These are phyloP conservation scores for Diplosphaera chodatii DNA, from an alignment of 139 green algal species.

Conservation along the genomic window DNA sequence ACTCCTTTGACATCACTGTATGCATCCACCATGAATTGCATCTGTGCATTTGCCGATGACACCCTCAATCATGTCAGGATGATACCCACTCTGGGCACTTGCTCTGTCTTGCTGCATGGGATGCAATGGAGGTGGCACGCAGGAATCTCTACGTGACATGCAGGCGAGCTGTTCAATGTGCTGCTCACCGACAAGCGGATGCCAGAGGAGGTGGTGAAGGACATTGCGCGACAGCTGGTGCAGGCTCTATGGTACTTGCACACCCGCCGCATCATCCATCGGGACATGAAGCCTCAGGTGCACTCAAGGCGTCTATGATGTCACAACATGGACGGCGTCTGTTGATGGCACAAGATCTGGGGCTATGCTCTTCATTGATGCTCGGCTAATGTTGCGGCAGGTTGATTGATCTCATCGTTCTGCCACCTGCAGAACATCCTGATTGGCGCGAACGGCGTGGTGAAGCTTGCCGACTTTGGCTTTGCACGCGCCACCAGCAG, in stretches of 20 bases:
- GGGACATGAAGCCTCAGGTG: conserved; percentile 72
- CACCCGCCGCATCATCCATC: conserved; percentile 87
- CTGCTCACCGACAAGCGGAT: conserved; percentile 90
- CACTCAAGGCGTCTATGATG: too few relatives aligned
- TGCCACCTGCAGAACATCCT: conserved; percentile 93
- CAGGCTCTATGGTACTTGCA: conserved; percentile 91
- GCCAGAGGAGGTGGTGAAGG: conserved; percentile 72
- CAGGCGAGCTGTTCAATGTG: conserved; percentile 96
- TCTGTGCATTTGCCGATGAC: too few relatives aligned
- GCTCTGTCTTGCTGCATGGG: too few relatives aligned
- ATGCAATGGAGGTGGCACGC: too few relatives aligned
- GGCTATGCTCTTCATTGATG: too few relatives aligned
- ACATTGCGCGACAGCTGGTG: conserved; percentile 89
- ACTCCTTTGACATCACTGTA: background rate
- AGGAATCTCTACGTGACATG: background rate
- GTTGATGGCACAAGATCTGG: too few relatives aligned
- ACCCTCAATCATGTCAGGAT: too few relatives aligned
- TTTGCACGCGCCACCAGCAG: conserved; percentile 84
- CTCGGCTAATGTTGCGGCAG: too few relatives aligned
- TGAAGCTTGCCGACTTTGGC: conserved; percentile 92
- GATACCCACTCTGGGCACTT: too few relatives aligned
- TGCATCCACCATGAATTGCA: too few relatives aligned
- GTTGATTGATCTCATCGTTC: too few relatives aligned
- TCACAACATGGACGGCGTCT: too few relatives aligned
- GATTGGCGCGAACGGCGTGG: conserved; percentile 48